Evolutionary conservation across 2,329 filamentous ascomycete genomes (phyloP).

Genomic region (Paecilomyces sp.): DNA sequence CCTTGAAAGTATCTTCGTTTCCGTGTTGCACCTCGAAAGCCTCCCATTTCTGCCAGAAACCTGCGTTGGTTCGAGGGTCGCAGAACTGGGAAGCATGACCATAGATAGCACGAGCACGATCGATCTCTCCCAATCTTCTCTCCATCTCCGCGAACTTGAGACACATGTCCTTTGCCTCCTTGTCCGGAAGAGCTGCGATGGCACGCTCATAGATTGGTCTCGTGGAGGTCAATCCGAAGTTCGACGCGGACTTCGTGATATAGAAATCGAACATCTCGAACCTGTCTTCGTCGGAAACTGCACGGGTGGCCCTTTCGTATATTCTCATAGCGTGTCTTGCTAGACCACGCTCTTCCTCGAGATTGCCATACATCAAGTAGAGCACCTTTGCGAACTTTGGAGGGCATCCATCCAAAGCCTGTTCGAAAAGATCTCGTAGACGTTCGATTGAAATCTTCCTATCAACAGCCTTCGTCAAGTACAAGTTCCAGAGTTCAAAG

Average conservation of each 20-base stretch:
- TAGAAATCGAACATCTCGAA: constrained; percentile 99
- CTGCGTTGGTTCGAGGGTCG: constrained; percentile 81
- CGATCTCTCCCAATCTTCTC: constrained; percentile 82
- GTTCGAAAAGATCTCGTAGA: constrained; percentile 90
- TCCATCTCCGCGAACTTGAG: constrained; percentile 98
- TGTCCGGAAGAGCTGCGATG: constrained; percentile 86
- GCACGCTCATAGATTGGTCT: constrained; percentile 93
- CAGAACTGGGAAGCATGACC: constrained; percentile 96
- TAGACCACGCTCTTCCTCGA: constrained; percentile 91
- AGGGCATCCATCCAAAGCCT: constrained; percentile 89
- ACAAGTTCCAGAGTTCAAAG: constrained; percentile 97
- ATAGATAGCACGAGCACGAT: constrained; percentile 90
- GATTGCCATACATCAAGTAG: constrained; percentile 95
- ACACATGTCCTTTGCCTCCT: constrained; percentile 94
- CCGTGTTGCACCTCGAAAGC: constrained; percentile 95
- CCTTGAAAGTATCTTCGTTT: constrained; percentile 98
- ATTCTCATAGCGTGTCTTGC: constrained; percentile 98
- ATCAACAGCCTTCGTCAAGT: constrained; percentile 93
- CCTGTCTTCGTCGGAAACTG: constrained; percentile 88
- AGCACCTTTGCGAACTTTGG: constrained; percentile 93
- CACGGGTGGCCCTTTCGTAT: constrained; percentile 91
- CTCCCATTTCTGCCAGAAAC: constrained; percentile 97
- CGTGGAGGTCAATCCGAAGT: constrained; percentile 93
- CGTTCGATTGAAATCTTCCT: constrained; percentile 93
- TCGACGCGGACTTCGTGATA: constrained; percentile 96